Evolutionary conservation across 208 protist genomes (phyloP).

Genomic region (Acanthamoeba culbertsoni): DNA sequence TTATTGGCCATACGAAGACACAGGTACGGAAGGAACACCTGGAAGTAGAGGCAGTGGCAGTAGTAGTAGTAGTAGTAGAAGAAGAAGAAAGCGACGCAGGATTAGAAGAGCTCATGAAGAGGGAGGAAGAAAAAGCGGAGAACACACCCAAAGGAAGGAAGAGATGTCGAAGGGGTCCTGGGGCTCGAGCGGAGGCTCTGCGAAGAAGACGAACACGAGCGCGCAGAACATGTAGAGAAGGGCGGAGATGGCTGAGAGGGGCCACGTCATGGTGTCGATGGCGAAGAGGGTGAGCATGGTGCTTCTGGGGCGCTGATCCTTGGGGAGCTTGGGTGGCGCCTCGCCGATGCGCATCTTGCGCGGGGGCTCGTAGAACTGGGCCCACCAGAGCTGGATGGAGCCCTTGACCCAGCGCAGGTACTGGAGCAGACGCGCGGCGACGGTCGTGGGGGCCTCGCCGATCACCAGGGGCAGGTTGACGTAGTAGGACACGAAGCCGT

Average conservation of each 20-base stretch:
- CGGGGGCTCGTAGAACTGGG: conserved; percentile 7
- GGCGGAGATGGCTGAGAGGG: conserved; percentile 13
- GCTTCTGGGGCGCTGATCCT: not conserved
- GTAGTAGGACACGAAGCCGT: conserved; percentile 57
- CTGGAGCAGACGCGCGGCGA: conserved; percentile 34
- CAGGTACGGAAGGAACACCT: conserved; percentile 48
- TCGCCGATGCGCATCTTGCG: not conserved
- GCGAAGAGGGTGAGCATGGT: conserved; percentile 27
- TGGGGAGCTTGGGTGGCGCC: not conserved
- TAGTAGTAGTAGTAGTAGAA: not conserved
- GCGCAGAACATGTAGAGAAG: conserved; percentile 61
- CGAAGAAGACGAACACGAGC: conserved; percentile 48
- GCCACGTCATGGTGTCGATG: conserved; percentile 58
- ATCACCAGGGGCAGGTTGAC: conserved; percentile 40
- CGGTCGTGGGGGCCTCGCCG: conserved; percentile 22
- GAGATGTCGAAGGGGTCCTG: conserved; percentile 37
- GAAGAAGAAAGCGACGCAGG: not conserved
- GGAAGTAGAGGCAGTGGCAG: too few relatives aligned
- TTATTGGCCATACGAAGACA: conserved; percentile 41
- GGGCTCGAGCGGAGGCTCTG: not conserved
- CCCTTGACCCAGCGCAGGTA: conserved; percentile 56
- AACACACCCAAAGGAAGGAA: conserved; percentile 8
- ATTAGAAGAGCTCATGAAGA: not conserved
- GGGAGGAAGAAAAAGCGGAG: not conserved
- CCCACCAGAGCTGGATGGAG: conserved; percentile 60